Base-by-base conservation (phyloP, 2,329 filamentous ascomycete genomes). In the Cercospora janseana region DNA sequence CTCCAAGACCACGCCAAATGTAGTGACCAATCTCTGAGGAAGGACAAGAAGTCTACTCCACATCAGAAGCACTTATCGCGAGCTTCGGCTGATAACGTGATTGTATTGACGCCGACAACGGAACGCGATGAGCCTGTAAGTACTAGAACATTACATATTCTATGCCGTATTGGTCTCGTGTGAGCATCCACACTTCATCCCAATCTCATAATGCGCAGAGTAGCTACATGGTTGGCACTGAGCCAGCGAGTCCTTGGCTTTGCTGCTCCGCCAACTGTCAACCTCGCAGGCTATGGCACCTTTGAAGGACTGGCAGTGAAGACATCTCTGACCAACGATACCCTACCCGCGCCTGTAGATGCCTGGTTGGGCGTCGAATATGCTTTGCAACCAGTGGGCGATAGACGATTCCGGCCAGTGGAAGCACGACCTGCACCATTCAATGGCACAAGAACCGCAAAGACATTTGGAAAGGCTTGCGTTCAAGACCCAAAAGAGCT, bases 361-460 rank as follows among this genome's bases (percentile, higher is more conserved):
- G 60, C 54, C 6, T 73, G 70, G 58, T 61, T 73, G 5, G 70
- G 70, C 2, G 62, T 82, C 1, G 79, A 57, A 4, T 57, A 58
- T 48, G 49, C 58, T 20, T 49, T 41, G 16, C 51, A 78, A 20
- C 79, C 78, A 0, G 65, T 74, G 18, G 75, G 77, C 1, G 65
- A 73, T 38, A 70, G 81, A 34, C 74, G 81, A 6, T 81, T 82
- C 78, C 0, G 69, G 74, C 55, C 64, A 6, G 50, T 51, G 1
- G 40, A 50, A 15, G n/a, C 29, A 9, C 23, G 50, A 73, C 75
- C 57, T 32, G 28, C 37, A 31, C 43, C 37, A 10, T 52, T 55
- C 45, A 32, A 52, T 23, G 46, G 51, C n/a, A 28, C 15, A 5
- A 38, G 43, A 18, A 23, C 13, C 3, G 52, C 49, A 12, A 46